Base-by-base conservation (phyloP, 2,329 filamentous ascomycete genomes). In the Tolypocladium amazonense region DNA sequence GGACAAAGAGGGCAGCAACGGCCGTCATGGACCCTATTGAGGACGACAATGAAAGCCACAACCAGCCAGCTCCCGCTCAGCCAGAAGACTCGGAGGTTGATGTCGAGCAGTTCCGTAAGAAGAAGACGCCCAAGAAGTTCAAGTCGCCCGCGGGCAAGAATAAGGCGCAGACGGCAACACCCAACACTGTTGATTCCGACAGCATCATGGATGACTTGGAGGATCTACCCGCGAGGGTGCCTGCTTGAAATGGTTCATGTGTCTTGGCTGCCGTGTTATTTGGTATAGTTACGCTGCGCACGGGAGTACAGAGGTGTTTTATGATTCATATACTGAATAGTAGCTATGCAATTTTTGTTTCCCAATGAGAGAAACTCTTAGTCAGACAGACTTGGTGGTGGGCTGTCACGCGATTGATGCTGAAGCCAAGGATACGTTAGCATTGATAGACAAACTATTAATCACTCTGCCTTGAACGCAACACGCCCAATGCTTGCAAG, bases 131-230 rank as follows among this genome's bases (percentile, higher is more conserved):
- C 23, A 67, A 63, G 60, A 72, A 68, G 60, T 68, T 67, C 60
- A 69, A 66, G 55, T 62, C 69, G 37, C 56, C 61, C 3, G 59
- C 59, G 2, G 57, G 56, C 23, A 64, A 62, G 38, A 58, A 61
- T 5, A 59, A 59, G 15, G 35, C 58, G 45, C 56, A 57, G 30
- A 18, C 23, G 25, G 15, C 53, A 15, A 60, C 50, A 8, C 50
- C 62, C n/a, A 47, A 50, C 55, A 60, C 61, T 27, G 64, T 67
- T 15, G 66, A 64, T 18, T 71, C 68, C 5, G 71, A 72, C 27
- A 74, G 72, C 43, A 68, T 69, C 18, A 76, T 77, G 73, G 75
- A 77, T 39, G 75, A 77, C 52, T 76, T 77, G 76, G 75, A 77
- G 58, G 76, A 77, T 60, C 64, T 77, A 47, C 75, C 75, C 7